Evolutionary conservation across 2,329 filamentous ascomycete genomes (phyloP), one percentile per base, ranked within the genome.

Genomic region (Phoma sp.): DNA sequence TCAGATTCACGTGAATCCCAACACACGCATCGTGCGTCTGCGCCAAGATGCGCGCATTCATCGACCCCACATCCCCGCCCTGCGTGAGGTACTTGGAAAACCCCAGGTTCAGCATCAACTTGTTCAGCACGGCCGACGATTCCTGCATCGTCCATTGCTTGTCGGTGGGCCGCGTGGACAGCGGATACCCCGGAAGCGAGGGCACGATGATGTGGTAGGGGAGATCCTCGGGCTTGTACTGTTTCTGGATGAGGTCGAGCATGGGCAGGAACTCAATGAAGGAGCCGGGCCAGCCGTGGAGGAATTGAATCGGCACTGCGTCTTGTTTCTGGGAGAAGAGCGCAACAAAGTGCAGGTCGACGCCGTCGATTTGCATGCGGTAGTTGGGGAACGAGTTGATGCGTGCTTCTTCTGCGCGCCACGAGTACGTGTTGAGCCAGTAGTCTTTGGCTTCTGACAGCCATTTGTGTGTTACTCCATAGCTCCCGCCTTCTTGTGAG

Each of bases 171-270:
- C 76, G 69, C 1, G 76, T 75, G 1, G 81, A 83, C 46, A 83
- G 80, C 0, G 78, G 76, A 59, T 83, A 87, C 4, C 83, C 85
- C 0, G 84, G 83, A 2, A 87, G 68, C 0, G 80, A 83, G 0
- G 84, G 83, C 0, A 84, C 80, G 26, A 87, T 76, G 32, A 87
- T 66, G 59, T 87, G 84, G 60, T 83, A 87, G 0, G 84, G 84
- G 18, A 85, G 69, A 2, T 76, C 74, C 2, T 79, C 74, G 0
- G 76, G 75, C 0, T 38, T 38, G 60, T 85, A 86, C 53, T 80
- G 80, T 7, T 74, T 62, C 32, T 65, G 69, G 5, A 87, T 67
- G 10, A 81, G 38, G 1, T 76, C 65, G 36, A 85, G 66, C 34
- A 85, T 75, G 1, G 78, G 78, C 6, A 87, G 66, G 62, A 87